These are phyloP conservation scores for Creolimax fragrantissima DNA, from an alignment of 78 protist genomes.

Conservation along the genomic window DNA sequence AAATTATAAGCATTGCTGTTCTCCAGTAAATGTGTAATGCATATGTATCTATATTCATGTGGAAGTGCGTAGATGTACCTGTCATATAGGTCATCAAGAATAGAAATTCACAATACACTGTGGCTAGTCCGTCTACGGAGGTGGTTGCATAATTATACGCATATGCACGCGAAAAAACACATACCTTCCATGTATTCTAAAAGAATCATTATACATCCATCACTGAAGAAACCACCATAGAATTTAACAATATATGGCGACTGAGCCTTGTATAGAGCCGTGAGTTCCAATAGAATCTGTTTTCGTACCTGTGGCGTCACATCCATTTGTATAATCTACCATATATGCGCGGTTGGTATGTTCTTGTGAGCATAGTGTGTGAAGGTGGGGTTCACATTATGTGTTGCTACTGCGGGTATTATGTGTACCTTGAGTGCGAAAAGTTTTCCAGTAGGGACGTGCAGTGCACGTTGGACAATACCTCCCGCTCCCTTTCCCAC, in stretches of 20 bases:
- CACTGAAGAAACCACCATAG: conserved; percentile 62
- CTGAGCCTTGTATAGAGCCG: conserved; percentile 43
- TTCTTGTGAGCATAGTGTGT: neutral
- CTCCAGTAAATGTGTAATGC: no score
- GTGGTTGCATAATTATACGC: no score
- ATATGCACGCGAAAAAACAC: no score
- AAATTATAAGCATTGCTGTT: no score
- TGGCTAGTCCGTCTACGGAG: no score
- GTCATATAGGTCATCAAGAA: no score
- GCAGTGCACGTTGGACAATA: conserved; percentile 47
- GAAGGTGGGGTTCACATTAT: no score
- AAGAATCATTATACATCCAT: conserved; percentile 36
- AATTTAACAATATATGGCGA: conserved; percentile 44
- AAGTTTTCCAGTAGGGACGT: conserved; percentile 13
- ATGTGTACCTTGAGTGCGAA: conserved; percentile 51
- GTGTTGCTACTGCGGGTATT: no score
- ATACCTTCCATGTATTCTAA: conserved; percentile 45
- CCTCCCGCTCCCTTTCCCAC: conserved; percentile 53
- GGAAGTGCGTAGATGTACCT: no score
- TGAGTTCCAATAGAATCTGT: conserved; percentile 55
- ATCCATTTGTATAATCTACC: conserved; percentile 36
- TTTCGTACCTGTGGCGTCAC: conserved; percentile 47
- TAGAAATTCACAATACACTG: no score
- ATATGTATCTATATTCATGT: no score
- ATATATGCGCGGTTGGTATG: neutral